Conservation (phyloP, 495 filamentous ascomycete genomes). For the Penicillium canariense region DNA sequence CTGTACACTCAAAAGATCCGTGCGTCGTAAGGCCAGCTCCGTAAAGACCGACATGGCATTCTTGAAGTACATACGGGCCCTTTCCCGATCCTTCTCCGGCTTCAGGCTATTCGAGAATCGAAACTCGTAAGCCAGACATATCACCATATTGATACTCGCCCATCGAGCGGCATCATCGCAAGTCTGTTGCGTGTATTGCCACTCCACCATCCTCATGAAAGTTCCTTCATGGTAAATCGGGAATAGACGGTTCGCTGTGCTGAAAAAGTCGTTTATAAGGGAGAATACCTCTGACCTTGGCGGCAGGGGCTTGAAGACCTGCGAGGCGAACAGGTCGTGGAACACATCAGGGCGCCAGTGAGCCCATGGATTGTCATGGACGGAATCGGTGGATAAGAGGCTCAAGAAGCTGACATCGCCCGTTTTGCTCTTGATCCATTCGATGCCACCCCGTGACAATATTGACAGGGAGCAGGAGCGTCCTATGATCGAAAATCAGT, state of each 20-base stretch:
- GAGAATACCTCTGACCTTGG: constrained; percentile 75
- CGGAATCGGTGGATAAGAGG: constrained; percentile 70
- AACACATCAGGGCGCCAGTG: constrained; percentile 94
- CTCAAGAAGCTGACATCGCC: constrained; percentile 84
- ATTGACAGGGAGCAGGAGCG: constrained; percentile 93
- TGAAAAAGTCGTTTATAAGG: constrained; percentile 85
- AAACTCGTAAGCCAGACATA: constrained; percentile 85
- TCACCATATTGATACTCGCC: constrained; percentile 89
- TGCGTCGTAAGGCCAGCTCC: constrained; percentile 89
- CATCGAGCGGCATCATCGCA: constrained; percentile 95
- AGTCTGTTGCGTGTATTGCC: constrained; percentile 86
- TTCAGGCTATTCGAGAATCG: constrained; percentile 86
- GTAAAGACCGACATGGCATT: constrained; percentile 90
- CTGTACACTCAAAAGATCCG: constrained; percentile 90
- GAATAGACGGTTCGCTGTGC: constrained; percentile 95
- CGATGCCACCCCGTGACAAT: constrained; percentile 88
- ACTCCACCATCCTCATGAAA: constrained; percentile 92
- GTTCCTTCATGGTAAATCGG: constrained; percentile 92
- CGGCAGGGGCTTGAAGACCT: constrained; percentile 75
- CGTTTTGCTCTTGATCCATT: constrained; percentile 96
- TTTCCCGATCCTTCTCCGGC: constrained; percentile 81
- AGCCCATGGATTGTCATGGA: constrained; percentile 79
- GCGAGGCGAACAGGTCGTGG: constrained; percentile 78
- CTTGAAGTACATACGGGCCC: constrained; percentile 89
- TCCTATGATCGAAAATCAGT: constrained; percentile 50